These are phyloP conservation scores for Coemansia guatemalensis DNA, from an alignment of 192 early-diverging fungal genomes.

Conservation along the genomic window DNA sequence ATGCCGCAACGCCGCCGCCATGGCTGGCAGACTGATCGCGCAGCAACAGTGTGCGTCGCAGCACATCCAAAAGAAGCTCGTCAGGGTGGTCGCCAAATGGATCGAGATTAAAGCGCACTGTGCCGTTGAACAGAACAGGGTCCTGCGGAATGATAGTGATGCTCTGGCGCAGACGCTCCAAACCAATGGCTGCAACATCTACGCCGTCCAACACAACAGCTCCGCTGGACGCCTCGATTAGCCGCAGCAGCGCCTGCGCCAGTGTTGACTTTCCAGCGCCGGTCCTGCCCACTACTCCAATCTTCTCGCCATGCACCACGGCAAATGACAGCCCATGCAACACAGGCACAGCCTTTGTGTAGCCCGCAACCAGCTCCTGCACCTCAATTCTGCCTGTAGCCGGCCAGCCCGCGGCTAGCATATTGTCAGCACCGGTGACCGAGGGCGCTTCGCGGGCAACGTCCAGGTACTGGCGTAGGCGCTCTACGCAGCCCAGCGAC, in stretches of 20 bases:
- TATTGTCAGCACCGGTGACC: slow-evolving; percentile 48
- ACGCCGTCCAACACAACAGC: slow-evolving; percentile 71
- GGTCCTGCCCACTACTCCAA: slow-evolving; percentile 88
- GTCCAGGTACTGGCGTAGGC: slow-evolving; percentile 70
- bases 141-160: slow-evolving; percentile 90
- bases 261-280: slow-evolving; percentile 78
- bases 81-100: slow-evolving; percentile 72
- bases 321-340: slow-evolving; percentile 73
- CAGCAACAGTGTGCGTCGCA: slow-evolving; percentile 21
- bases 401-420: slow-evolving; percentile 64
- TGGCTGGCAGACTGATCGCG: neutral
- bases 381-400: slow-evolving; percentile 64
- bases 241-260: slow-evolving; percentile 67
- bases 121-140: slow-evolving; percentile 72
- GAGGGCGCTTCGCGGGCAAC: slow-evolving; percentile 76
- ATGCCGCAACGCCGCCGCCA: slow-evolving; percentile 11
- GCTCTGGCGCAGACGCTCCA: slow-evolving; percentile 67
- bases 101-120: slow-evolving; percentile 83
- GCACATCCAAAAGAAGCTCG: slow-evolving; percentile 17
- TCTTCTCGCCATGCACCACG: slow-evolving; percentile 68
- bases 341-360: slow-evolving; percentile 52
- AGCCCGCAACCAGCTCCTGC: slow-evolving; percentile 63
- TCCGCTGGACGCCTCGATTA: slow-evolving; percentile 66
- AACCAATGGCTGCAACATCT: slow-evolving; percentile 67
- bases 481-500: slow-evolving; percentile 75